These are phyloP conservation scores for Boletus hoseneyae DNA, from an alignment of 1,284 basidiomycete genomes.

Conservation along the genomic window DNA sequence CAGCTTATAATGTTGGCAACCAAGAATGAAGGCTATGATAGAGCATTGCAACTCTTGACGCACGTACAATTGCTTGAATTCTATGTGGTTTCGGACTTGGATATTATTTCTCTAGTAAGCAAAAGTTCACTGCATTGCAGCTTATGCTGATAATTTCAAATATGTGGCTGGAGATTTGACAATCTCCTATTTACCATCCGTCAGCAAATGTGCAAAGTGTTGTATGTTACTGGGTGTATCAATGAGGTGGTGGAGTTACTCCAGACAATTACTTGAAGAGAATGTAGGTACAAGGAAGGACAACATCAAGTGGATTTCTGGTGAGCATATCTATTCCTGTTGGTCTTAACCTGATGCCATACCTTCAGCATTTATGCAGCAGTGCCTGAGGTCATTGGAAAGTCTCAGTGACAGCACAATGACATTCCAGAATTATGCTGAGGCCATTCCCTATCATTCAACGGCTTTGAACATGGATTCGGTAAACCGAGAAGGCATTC, in stretches of 20 bases:
- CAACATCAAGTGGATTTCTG: slow-evolving; percentile 2
- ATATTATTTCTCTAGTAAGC: slow-evolving; percentile 4
- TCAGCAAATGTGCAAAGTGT: slow-evolving; percentile 3
- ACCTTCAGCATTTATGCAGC: slow-evolving; percentile 1
- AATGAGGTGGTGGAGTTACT: slow-evolving; percentile 1
- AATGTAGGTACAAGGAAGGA: slow-evolving; percentile 2
- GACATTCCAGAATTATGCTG: neutral
- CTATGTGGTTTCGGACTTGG: slow-evolving; percentile 1
- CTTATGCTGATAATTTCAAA: slow-evolving; percentile 2
- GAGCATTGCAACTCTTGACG: slow-evolving; percentile 1
- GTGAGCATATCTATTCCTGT: neutral
- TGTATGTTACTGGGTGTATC: neutral
- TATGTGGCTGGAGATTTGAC: slow-evolving; percentile 15
- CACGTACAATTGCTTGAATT: slow-evolving; percentile 5
- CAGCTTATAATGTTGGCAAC: slow-evolving; percentile 1
- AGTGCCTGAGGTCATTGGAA: neutral
- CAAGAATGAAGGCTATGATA: slow-evolving; percentile 1
- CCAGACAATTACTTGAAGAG: neutral
- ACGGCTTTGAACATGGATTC: neutral
- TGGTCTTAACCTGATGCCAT: neutral
- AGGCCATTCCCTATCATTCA: slow-evolving; percentile 6
- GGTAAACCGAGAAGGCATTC: neutral
- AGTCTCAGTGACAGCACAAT: slow-evolving; percentile 1
- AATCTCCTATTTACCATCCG: slow-evolving; percentile 1
- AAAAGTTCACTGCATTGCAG: neutral